Evolutionary conservation across 345 rosid genomes (phyloP), one percentile per base, ranked within the genome.

Genomic region (Odontarrhena argentea): DNA sequence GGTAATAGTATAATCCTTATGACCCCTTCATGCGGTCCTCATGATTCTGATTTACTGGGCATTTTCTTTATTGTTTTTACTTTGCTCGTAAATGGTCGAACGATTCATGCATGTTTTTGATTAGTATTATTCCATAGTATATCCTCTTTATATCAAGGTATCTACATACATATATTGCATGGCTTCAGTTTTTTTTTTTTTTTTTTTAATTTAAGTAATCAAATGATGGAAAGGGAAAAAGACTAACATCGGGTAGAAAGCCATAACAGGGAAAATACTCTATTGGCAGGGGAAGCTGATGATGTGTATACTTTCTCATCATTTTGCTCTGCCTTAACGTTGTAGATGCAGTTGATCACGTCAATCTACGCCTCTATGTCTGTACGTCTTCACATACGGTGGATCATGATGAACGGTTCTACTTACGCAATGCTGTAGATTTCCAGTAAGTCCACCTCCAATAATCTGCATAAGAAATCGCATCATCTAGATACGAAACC

Each of bases 231-330:
- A 13, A 5, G 9, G 32, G 12, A 12, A 46, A 28, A 8, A 53
- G 55, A 43, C 32, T 14, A 52, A 15, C 14, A 26, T 38, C 11
- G 54, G 62, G 69, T 70, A 63, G 63, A 55, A 54, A 45, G 34
- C 2, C 56, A 62, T 70, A 62, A 45, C 75, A 63, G 50, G 75
- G 69, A 9, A 52, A 63, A 63, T 62, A 60, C 63, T 70, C 75
- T 51, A 45, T 70, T 70, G 75, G 75, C 75, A 62, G 69, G 50
- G 4, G 63, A 63, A 5, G 3, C 40, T 35, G 62, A 63, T 53
- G 37, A 25, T 12, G 8, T 1, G 24, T 48, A 5, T 36, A 28
- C 32, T 7, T 43, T 60, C 47, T 60, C 47, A 25, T 61, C 55
- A 36, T 60, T 25, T 45, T 70, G 49, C 43, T 70, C 69, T 70